Evolutionary conservation across 257 asterid species (phyloP).

Genomic region (Fraxinus americana): DNA sequence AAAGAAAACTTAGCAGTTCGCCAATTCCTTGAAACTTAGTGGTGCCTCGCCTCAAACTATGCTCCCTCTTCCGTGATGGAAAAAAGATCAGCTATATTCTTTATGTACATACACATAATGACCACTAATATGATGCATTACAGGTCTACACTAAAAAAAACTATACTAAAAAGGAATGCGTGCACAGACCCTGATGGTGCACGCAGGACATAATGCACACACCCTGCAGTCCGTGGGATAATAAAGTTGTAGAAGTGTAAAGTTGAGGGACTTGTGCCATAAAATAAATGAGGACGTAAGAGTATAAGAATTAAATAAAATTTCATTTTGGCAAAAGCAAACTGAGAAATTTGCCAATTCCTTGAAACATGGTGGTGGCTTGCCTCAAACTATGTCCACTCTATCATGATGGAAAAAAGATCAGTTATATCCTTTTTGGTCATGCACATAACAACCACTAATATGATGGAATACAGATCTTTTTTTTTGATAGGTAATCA

Average conservation of each 20-base stretch:
- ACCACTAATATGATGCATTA: not conserved
- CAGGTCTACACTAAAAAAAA: not conserved
- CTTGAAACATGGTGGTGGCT: not conserved
- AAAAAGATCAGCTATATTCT: not conserved
- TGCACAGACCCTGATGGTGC: not conserved
- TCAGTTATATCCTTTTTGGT: not conserved
- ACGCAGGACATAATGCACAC: not conserved
- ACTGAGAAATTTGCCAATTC: not conserved
- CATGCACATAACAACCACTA: not conserved
- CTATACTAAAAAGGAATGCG: not conserved
- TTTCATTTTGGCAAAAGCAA: not conserved
- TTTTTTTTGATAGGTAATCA: too few relatives aligned
- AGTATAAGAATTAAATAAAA: not conserved
- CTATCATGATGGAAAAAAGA: not conserved
- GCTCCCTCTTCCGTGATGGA: not conserved
- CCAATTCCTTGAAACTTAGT: not conserved
- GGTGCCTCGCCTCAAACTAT: conserved; percentile 3
- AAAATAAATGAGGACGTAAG: not conserved
- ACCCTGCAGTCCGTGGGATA: not conserved
- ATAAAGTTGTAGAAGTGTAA: not conserved
- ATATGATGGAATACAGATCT: not conserved
- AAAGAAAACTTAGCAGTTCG: not conserved
- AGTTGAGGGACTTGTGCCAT: not conserved
- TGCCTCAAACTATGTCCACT: not conserved
- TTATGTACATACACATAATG: not conserved